A percentile compares a stretch with the other conserved stretches of the same genome.
phyloP scores from a whole-genome alignment of 768 basidiomycete genomes.

The Suillus brevipes region DNA sequence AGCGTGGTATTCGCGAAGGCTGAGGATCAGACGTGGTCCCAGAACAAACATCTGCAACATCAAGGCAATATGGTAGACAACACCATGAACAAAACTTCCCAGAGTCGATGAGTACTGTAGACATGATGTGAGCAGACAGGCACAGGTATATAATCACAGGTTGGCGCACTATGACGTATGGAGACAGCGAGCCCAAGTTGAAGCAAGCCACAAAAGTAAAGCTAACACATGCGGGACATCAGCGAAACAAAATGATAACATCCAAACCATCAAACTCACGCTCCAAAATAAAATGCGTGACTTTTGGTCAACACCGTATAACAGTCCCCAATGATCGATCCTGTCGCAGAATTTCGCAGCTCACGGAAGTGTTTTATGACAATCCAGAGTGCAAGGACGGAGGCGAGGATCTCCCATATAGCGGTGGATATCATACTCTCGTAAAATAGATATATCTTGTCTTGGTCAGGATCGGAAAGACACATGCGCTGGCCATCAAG shows the following conservation, averaged over 20 bases:
- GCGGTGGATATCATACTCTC: background rate
- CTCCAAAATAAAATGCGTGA: background rate
- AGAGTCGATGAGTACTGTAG: background rate
- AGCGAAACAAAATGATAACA: background rate
- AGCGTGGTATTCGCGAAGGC: background rate
- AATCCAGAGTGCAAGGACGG: background rate
- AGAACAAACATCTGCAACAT: background rate
- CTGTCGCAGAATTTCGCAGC: background rate
- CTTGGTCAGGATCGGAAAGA: background rate
- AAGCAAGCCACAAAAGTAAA: background rate
- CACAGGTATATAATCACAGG: background rate
- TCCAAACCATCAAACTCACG: background rate
- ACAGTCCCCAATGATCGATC: background rate
- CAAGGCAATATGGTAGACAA: background rate
- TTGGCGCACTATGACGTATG: background rate
- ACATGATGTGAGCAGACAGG: background rate
- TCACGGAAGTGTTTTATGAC: background rate
- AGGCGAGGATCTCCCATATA: background rate
- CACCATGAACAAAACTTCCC: accelerated
- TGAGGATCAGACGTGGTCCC: background rate
- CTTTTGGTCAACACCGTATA: background rate
- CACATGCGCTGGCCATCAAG: background rate
- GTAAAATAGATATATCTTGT: background rate
- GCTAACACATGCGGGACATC: background rate
- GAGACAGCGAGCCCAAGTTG: background rate